Conservation (phyloP, 2,329 filamentous ascomycete species). For the Fusarium albidum region DNA sequence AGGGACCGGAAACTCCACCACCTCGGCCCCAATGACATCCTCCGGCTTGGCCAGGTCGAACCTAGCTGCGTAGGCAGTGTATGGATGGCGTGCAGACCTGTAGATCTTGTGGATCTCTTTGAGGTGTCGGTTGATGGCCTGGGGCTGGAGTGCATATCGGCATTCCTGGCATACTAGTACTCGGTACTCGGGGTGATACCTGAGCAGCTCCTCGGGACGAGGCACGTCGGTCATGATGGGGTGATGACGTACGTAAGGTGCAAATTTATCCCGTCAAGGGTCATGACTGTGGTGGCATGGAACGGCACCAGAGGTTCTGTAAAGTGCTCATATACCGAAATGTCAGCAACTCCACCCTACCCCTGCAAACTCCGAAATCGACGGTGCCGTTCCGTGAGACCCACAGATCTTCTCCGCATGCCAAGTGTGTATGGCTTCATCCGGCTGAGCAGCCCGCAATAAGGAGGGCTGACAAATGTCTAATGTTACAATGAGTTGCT, state of each 20-base stretch:
- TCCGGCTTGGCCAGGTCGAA: slow-evolving; percentile 1
- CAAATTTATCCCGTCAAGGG: slow-evolving; percentile 7
- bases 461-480: too few relatives aligned
- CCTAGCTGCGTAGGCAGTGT: slow-evolving; percentile 7
- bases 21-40: not conserved
- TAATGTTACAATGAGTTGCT: too few relatives aligned
- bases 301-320: too few relatives aligned
- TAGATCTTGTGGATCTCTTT: slow-evolving; percentile 29
- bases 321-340: too few relatives aligned
- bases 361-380: too few relatives aligned
- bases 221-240: not conserved
- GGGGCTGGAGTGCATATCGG: slow-evolving; percentile 22
- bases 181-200: slow-evolving; percentile 9
- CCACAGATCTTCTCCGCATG: too few relatives aligned
- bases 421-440: too few relatives aligned
- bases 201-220: slow-evolving; percentile 11
- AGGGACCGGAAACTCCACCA: slow-evolving; percentile 13
- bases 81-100: slow-evolving; percentile 10
- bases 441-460: too few relatives aligned
- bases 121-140: slow-evolving; percentile 16
- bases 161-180: slow-evolving; percentile 21
- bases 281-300: too few relatives aligned
- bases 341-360: too few relatives aligned
- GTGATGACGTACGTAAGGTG: too few relatives aligned
- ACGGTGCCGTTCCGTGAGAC: too few relatives aligned